Percentiles rank a stretch among this genome's conserved stretches.
Evolutionary conservation across 805 yeast species (phyloP).

Genomic region (Ogataea nonfermentans): DNA sequence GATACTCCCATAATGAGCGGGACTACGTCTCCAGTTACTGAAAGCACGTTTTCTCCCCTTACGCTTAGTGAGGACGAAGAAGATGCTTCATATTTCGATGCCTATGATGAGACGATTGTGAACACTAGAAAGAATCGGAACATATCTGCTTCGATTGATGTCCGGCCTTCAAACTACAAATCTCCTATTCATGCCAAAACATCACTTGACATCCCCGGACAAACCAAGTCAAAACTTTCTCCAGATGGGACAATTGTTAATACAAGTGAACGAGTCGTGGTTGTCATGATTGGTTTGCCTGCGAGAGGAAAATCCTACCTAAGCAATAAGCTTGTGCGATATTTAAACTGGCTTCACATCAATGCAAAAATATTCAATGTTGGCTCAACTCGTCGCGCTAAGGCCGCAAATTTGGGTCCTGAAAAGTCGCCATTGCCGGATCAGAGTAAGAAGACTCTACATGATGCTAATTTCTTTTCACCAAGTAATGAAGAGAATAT

Average conservation of each 20-base stretch:
- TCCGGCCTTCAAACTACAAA: neutral
- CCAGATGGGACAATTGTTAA: constrained; percentile 68
- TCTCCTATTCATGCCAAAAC: constrained; percentile 36
- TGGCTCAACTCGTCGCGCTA: constrained; percentile 88
- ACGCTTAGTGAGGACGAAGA: constrained; percentile 30
- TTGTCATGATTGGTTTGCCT: constrained; percentile 95
- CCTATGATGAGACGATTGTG: too few species aligned
- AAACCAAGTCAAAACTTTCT: constrained; percentile 73
- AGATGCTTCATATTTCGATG: constrained; percentile 4
- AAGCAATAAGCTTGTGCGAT: constrained; percentile 86
- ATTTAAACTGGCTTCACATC: constrained; percentile 91
- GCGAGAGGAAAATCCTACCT: constrained; percentile 94
- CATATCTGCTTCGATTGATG: neutral
- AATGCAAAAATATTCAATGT: constrained; percentile 90
- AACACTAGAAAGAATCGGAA: neutral
- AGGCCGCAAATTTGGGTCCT: constrained; percentile 64
- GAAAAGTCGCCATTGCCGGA: constrained; percentile 63
- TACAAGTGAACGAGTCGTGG: constrained; percentile 72
- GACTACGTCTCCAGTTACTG: constrained; percentile 49
- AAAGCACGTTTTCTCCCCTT: constrained; percentile 24
- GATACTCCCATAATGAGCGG: constrained; percentile 70
- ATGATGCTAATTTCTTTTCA: constrained; percentile 80
- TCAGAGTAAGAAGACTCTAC: constrained; percentile 36
- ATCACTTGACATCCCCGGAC: constrained; percentile 89
- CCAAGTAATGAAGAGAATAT: constrained; percentile 71